Evolutionary conservation across 768 basidiomycete species (phyloP).

Genomic region (Suillus cothurnatus): DNA sequence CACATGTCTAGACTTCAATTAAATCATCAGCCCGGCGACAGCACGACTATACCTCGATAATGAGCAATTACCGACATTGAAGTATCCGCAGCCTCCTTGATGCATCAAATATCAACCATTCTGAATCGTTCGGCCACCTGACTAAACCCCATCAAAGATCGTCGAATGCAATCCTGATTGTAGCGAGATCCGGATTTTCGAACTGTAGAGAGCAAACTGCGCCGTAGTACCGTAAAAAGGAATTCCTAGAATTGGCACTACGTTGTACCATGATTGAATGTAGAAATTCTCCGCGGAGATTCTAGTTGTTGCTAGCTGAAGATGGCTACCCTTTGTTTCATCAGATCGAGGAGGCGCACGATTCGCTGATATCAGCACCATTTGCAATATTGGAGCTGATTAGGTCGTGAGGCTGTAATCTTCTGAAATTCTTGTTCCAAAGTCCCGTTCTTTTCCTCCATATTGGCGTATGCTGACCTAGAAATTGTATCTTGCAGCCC

Average conservation of each 20-base stretch:
- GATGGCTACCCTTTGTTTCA: slow-evolving; percentile 55
- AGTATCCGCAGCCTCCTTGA: slow-evolving; percentile 73
- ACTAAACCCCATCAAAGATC: slow-evolving; percentile 68
- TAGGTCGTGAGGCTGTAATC: not conserved
- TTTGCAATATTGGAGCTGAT: not conserved
- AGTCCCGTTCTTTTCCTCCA: not conserved
- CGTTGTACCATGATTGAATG: slow-evolving; percentile 20
- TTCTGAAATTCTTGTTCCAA: slow-evolving; percentile 5
- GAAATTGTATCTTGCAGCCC: not conserved
- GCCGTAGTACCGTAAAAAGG: slow-evolving; percentile 57
- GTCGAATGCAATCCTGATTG: slow-evolving; percentile 46
- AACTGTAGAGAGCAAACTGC: slow-evolving; percentile 57
- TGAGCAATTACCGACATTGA: slow-evolving; percentile 50
- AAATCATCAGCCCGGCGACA: not conserved
- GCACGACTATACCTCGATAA: not conserved
- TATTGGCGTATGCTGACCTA: not conserved
- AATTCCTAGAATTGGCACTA: slow-evolving; percentile 57
- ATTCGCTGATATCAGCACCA: slow-evolving; percentile 35
- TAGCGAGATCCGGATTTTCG: slow-evolving; percentile 33
- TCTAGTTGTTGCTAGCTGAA: slow-evolving; percentile 44
- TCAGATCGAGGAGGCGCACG: slow-evolving; percentile 55
- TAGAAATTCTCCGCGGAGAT: slow-evolving; percentile 21
- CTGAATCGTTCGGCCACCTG: slow-evolving; percentile 65
- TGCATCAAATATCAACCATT: slow-evolving; percentile 68
- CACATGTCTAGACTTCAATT: slow-evolving; percentile 27